These are phyloP conservation scores for Kluyveromyces aestuarii DNA, from an alignment of 805 yeast genomes.

Conservation along the genomic window DNA sequence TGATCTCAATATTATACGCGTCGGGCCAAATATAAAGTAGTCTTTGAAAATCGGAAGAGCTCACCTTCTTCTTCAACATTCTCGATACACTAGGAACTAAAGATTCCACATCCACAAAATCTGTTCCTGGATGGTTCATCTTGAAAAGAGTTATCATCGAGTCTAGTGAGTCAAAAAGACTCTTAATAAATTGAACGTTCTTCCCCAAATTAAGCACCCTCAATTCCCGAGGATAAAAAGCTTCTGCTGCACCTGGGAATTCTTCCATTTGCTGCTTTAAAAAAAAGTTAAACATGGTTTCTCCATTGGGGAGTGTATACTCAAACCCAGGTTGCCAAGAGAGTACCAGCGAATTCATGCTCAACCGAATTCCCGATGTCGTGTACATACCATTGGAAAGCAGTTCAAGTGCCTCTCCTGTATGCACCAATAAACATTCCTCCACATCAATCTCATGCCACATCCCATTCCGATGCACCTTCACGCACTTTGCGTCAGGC, in stretches of 20 bases:
- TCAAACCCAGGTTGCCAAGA: slow-evolving; percentile 17
- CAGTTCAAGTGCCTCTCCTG: slow-evolving; percentile 15
- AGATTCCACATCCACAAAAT: slow-evolving; percentile 13
- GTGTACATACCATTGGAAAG: slow-evolving; percentile 17
- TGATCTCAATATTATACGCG: slow-evolving; percentile 16
- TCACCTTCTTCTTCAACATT: slow-evolving; percentile 20
- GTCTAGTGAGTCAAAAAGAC: slow-evolving; percentile 18
- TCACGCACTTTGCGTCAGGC: slow-evolving; percentile 19
- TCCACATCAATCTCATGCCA: slow-evolving; percentile 21
- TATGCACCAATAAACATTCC: slow-evolving; percentile 23
- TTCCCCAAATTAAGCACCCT: slow-evolving; percentile 9
- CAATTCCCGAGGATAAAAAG: slow-evolving; percentile 15
- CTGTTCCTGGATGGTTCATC: slow-evolving; percentile 13
- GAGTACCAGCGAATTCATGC: slow-evolving; percentile 12
- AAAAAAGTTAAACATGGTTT: slow-evolving; percentile 8
- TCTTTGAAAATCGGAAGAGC: slow-evolving; percentile 17
- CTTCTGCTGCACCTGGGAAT: slow-evolving; percentile 18
- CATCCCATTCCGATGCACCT: slow-evolving; percentile 18
- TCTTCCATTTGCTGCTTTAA: slow-evolving; percentile 17
- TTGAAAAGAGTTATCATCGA: slow-evolving; percentile 22
- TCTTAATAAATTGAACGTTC: slow-evolving; percentile 13
- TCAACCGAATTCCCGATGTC: slow-evolving; percentile 17
- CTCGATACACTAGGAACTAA: slow-evolving; percentile 24
- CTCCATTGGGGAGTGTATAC: slow-evolving; percentile 5
- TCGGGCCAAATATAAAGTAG: slow-evolving; percentile 25